Evolutionary conservation across 129 eudicot genomes (phyloP).

Genomic region (Flaveria ramosissima): DNA sequence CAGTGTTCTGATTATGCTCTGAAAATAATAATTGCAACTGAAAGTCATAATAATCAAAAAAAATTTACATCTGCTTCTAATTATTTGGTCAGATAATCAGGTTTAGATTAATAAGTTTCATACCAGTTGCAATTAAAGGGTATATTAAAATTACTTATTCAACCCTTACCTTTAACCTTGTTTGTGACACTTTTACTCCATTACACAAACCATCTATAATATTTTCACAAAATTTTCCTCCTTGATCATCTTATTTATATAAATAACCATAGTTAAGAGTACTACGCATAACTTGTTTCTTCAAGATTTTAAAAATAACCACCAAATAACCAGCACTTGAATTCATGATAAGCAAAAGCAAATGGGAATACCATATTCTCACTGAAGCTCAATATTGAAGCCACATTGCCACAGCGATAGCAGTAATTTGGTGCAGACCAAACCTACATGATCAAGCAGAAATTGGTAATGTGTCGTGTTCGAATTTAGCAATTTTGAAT

Average conservation of each 20-base stretch:
- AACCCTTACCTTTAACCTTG: neutral
- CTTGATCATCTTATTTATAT: neutral
- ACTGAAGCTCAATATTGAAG: constrained; percentile 94
- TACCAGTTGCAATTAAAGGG: no score
- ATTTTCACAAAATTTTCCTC: neutral
- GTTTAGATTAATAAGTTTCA: no score
- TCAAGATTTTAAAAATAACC: neutral
- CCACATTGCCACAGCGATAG: constrained; percentile 98
- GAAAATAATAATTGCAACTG: no score
- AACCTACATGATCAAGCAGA: constrained; percentile 54
- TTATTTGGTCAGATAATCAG: neutral
- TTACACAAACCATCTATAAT: neutral
- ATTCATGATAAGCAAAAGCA: neutral
- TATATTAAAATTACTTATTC: neutral
- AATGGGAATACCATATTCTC: constrained; percentile 76
- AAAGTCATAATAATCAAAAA: neutral
- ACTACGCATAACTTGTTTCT: neutral
- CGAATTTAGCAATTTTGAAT: neutral
- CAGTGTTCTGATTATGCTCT: no score
- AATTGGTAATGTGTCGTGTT: neutral
- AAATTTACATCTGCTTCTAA: neutral
- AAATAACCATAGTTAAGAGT: neutral
- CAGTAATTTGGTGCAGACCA: constrained; percentile 99
- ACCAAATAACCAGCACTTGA: constrained; percentile 12
- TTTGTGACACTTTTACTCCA: neutral